phyloP scores from a whole-genome alignment of 108 stramenopile genomes.

The Nitzschia inconspicua region DNA sequence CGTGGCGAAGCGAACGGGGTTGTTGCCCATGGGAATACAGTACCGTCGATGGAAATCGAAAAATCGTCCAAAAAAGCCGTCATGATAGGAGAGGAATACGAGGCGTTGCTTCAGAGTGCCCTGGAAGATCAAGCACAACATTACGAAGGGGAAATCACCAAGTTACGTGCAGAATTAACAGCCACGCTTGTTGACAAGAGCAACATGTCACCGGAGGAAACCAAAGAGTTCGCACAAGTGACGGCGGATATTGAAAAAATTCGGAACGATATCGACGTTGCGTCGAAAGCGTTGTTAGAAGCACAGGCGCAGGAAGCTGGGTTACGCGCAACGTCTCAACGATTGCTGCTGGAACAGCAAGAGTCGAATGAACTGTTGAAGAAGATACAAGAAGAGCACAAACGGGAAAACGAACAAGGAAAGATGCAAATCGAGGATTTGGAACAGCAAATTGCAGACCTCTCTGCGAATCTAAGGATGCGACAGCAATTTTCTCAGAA shows the following conservation, averaged over 20 bases:
- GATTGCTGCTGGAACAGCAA: conserved; percentile 66
- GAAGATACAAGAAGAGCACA: conserved; percentile 62
- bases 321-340: conserved; percentile 52
- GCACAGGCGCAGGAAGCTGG: conserved; percentile 69
- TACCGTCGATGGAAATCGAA: not conserved
- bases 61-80: conserved; percentile 70
- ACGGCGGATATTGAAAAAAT: conserved; percentile 38
- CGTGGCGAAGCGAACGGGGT: no score
- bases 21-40: not conserved
- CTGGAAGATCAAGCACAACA: conserved; percentile 88
- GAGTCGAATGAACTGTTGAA: conserved; percentile 64
- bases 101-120: conserved; percentile 83
- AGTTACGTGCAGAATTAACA: conserved; percentile 60
- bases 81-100: conserved; percentile 87
- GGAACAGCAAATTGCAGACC: conserved; percentile 78
- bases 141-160: conserved; percentile 77
- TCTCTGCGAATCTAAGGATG: conserved; percentile 73
- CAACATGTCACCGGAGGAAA: conserved; percentile 52
- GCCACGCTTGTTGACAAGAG: conserved; percentile 40
- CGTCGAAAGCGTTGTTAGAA: conserved; percentile 49
- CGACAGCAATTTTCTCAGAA: conserved; percentile 59
- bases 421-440: conserved; percentile 64
- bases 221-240: conserved; percentile 50
- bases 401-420: conserved; percentile 39
- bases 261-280: conserved; percentile 39